Evolutionary conservation across 495 filamentous ascomycete species (phyloP).

Genomic region (Cryomyces antarcticus): DNA sequence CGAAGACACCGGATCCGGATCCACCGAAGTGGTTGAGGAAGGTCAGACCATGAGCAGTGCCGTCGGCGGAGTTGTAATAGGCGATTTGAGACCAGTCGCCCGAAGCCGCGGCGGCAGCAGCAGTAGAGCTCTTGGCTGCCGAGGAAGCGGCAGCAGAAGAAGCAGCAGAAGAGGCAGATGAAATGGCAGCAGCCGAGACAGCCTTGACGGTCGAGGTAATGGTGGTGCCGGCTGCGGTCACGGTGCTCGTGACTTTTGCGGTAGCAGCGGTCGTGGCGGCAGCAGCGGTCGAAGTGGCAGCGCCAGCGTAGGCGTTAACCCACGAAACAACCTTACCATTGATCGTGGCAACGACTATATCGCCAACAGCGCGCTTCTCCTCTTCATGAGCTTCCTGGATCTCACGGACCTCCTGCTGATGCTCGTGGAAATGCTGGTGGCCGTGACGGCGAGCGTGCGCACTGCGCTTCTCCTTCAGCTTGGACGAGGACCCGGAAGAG

Average conservation of each 20-base stretch:
- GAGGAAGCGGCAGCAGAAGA: slow-evolving; percentile 8
- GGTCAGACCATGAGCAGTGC: slow-evolving; percentile 31
- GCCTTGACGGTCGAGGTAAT: not conserved
- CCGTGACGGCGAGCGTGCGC: slow-evolving; percentile 18
- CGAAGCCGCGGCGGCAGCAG: slow-evolving; percentile 1
- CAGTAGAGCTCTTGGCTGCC: not conserved
- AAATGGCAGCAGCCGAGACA: slow-evolving; percentile 11
- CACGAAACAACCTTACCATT: slow-evolving; percentile 39
- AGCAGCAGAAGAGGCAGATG: slow-evolving; percentile 6
- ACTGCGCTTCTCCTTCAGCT: slow-evolving; percentile 11
- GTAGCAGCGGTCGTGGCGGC: slow-evolving; percentile 6
- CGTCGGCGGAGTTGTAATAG: slow-evolving; percentile 34
- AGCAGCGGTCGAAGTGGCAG: slow-evolving; percentile 5
- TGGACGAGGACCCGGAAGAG: slow-evolving; percentile 10
- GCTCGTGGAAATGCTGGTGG: slow-evolving; percentile 19
- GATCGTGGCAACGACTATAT: slow-evolving; percentile 36
- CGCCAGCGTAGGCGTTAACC: slow-evolving; percentile 40
- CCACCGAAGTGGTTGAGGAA: slow-evolving; percentile 49
- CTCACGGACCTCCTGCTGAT: slow-evolving; percentile 5
- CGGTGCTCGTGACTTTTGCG: slow-evolving; percentile 9
- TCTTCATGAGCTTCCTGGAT: slow-evolving; percentile 1
- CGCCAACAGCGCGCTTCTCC: slow-evolving; percentile 10
- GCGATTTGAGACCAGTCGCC: slow-evolving; percentile 23
- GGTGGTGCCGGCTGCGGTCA: slow-evolving; percentile 1
- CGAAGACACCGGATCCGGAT: slow-evolving; percentile 34